Conservation (phyloP, 2,329 filamentous ascomycete species). For the Cadophora gregata region DNA sequence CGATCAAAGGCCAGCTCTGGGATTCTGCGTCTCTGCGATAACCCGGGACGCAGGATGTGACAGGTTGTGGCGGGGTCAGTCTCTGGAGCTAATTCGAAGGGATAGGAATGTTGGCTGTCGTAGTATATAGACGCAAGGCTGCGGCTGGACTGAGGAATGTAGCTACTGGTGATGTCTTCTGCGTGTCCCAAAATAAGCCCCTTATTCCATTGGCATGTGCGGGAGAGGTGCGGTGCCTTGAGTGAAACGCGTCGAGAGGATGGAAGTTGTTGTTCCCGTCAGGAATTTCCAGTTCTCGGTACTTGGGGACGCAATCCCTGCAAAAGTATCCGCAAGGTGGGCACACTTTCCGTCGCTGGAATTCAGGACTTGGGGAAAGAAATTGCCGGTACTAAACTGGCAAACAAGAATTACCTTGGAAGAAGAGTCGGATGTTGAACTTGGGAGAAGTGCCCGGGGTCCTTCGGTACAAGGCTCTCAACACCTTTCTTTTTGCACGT, state of each 20-base stretch:
- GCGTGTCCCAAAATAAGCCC: conserved; percentile 1
- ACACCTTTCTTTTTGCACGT: conserved; percentile 1
- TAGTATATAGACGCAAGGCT: conserved; percentile 5
- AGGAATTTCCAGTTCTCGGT: conserved; percentile 8
- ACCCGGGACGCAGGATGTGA: conserved; percentile 8
- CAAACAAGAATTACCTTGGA: not conserved
- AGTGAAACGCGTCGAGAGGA: conserved; percentile 1
- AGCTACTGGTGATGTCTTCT: not conserved
- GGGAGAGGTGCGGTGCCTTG: not conserved
- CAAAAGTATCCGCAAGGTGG: conserved; percentile 3
- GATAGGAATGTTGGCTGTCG: not conserved
- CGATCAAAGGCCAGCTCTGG: conserved; percentile 7
- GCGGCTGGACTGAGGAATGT: not conserved
- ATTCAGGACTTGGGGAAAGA: conserved; percentile 7
- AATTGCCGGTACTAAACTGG: not conserved
- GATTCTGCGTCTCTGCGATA: conserved; percentile 8
- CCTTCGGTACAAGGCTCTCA: not conserved
- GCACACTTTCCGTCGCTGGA: conserved; percentile 1
- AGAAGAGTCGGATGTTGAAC: not conserved
- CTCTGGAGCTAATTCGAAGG: conserved; percentile 5
- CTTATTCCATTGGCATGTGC: conserved; percentile 3
- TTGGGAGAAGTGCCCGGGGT: not conserved
- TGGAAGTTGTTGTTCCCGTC: not conserved
- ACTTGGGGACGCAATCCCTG: conserved; percentile 9
- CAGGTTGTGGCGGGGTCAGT: conserved; percentile 5